Evolutionary conservation across 2,329 filamentous ascomycete species (phyloP), one percentile per base, ranked within the genome.

Genomic region (Penicillium sp.): DNA sequence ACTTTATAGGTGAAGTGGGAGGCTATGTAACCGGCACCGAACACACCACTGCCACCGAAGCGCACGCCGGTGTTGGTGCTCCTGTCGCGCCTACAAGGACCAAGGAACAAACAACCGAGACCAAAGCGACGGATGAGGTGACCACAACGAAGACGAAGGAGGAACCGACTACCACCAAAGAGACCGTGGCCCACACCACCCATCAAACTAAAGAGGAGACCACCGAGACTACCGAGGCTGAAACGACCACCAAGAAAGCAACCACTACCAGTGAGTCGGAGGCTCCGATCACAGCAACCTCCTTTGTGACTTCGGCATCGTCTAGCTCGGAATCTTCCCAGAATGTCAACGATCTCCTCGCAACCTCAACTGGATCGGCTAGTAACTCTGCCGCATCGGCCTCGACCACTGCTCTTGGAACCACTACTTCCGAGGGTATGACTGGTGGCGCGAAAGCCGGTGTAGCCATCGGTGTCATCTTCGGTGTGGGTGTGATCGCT

Each of bases 381-480:
- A 64, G 59, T 8, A 61, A 62, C 35, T 62, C 69, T 15, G 66
- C 64, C 3, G 52, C 68, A 3, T 63, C 69, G 3, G 63, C 69
- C 12, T 67, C 69, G 57, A 60, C 69, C 5, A 60, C 69, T 31
- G 60, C 70, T 15, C 47, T 66, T 23, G 45, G 38, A 21, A 54
- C 21, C 43, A 41, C 68, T 19, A 59, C 64, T 15, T 71, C 74
- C n/a, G 59, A 61, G 19, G 78, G 78, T 17, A 67, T 82, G 59
- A 74, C 76, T 2, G 69, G 70, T 17, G 78, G 78, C 51, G 80
- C 77, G 31, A 94, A 91, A 75, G 93, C 91, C 43, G 94, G 94
- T 59, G 84, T 97, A 61, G 91, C 89, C 6, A 87, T 97, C 71
- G 93, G 92, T 69, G 85, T 95, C 48, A 76, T 97, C 33, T 80